Conservation (phyloP, 371 early-diverging fungal species). For the Entomophthora muscae region DNA sequence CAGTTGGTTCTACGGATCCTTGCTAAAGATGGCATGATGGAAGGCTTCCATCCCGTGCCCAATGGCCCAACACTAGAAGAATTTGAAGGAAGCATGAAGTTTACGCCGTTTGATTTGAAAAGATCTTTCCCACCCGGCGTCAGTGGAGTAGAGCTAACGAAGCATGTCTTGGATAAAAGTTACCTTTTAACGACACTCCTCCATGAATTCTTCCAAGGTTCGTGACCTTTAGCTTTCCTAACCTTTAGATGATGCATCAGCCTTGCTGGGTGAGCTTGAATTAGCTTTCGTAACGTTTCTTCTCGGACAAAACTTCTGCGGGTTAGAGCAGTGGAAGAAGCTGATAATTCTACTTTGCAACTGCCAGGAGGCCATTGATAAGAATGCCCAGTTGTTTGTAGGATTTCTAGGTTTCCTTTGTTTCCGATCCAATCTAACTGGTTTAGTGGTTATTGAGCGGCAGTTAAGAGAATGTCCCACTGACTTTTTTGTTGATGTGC, state of each 20-base stretch:
- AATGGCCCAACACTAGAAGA: slow-evolving; percentile 9
- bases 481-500: not conserved
- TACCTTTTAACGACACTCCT: slow-evolving; percentile 44
- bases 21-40: slow-evolving; percentile 32
- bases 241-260: slow-evolving; percentile 14
- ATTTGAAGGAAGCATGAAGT: slow-evolving; percentile 12
- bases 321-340: slow-evolving; percentile 78
- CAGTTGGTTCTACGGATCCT: slow-evolving; percentile 34
- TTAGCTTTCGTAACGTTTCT: slow-evolving; percentile 62
- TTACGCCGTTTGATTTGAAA: slow-evolving; percentile 53
- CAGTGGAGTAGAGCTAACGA: slow-evolving; percentile 44
- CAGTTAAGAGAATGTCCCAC: not conserved
- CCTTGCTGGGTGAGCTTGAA: slow-evolving; percentile 62
- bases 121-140: slow-evolving; percentile 64
- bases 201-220: not conserved
- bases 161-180: slow-evolving; percentile 78
- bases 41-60: slow-evolving; percentile 16
- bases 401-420: slow-evolving; percentile 31
- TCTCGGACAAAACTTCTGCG: slow-evolving; percentile 67
- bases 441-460: not conserved
- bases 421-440: not conserved
- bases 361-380: slow-evolving; percentile 33
- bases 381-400: slow-evolving; percentile 22
- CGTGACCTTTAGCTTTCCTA: not conserved
- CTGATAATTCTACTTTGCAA: slow-evolving; percentile 49